Conservation (phyloP, 495 filamentous ascomycete genomes). For the Staphylotrichum longicolle region DNA sequence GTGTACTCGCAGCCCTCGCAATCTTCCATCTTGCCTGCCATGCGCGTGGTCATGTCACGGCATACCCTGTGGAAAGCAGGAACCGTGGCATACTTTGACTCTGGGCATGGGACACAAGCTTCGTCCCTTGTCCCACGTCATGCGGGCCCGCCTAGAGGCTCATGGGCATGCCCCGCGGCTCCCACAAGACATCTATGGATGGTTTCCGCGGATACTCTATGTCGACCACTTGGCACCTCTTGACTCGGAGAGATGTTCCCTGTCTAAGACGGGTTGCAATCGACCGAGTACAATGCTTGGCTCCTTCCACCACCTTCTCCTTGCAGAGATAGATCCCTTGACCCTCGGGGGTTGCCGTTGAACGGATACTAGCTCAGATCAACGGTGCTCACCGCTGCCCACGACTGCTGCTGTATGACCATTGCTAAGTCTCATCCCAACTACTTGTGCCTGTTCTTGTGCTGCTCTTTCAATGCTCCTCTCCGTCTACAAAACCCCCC, state of each 20-base stretch:
- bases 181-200: background rate
- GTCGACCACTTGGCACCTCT: background rate
- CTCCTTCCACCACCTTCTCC: slow-evolving; percentile 1
- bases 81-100: background rate
- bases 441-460: slow-evolving; percentile 6
- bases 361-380: background rate
- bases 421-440: slow-evolving; percentile 8
- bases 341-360: background rate
- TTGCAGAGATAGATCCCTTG: background rate
- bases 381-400: background rate
- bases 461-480: background rate
- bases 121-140: slow-evolving; percentile 11
- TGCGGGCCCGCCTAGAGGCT: background rate
- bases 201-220: background rate
- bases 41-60: slow-evolving; percentile 9
- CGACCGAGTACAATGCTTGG: background rate
- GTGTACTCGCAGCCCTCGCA: background rate
- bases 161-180: slow-evolving; percentile 3
- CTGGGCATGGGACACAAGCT: slow-evolving; percentile 6
- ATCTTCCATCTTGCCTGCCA: background rate
- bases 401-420: slow-evolving; percentile 8
- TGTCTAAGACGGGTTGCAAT: background rate
- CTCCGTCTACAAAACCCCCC: slow-evolving; percentile 13
- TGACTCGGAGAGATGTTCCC: background rate
- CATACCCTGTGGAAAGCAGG: background rate